Conservation (phyloP, 2,329 filamentous ascomycete genomes). For the Pseudonectria buxi region DNA sequence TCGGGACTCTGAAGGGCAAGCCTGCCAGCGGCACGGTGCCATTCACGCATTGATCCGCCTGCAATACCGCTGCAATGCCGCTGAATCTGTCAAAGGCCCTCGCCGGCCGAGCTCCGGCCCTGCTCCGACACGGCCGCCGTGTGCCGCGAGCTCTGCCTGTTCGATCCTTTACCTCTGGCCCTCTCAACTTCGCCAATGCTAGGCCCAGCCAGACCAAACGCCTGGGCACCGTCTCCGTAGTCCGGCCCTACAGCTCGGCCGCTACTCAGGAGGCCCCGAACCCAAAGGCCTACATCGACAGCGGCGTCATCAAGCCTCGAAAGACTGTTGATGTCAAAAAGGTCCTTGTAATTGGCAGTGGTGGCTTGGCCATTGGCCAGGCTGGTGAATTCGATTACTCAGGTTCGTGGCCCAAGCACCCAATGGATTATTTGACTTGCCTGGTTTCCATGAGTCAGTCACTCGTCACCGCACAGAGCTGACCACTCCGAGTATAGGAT, state of each 20-base stretch:
- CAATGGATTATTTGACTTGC: no score
- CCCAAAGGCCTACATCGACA: constrained; percentile 81
- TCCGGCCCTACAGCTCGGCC: constrained; percentile 34
- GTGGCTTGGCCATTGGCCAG: constrained; percentile 93
- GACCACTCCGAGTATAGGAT: constrained; percentile 51
- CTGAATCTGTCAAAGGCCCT: constrained; percentile 35
- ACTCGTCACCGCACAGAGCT: constrained; percentile 10
- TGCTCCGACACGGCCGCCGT: constrained; percentile 49
- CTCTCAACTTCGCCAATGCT: constrained; percentile 24
- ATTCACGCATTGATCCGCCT: constrained; percentile 29
- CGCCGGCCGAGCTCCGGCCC: constrained; percentile 51
- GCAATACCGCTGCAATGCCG: constrained; percentile 30
- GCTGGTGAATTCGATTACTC: constrained; percentile 99
- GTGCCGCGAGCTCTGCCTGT: constrained; percentile 38
- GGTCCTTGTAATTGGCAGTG: constrained; percentile 91
- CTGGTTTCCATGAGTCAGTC: no score
- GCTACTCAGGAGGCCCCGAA: constrained; percentile 65
- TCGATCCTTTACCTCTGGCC: constrained; percentile 37
- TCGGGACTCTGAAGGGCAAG: constrained; percentile 25
- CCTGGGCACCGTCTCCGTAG: constrained; percentile 40
- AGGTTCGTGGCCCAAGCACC: constrained; percentile 50
- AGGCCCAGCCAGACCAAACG: constrained; percentile 35
- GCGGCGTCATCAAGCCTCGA: constrained; percentile 74
- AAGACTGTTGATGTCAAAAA: constrained; percentile 89
- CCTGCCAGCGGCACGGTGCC: constrained; percentile 30